Conservation (phyloP, 1,139 yeast genomes). For the Yamadazyma buinensis region DNA sequence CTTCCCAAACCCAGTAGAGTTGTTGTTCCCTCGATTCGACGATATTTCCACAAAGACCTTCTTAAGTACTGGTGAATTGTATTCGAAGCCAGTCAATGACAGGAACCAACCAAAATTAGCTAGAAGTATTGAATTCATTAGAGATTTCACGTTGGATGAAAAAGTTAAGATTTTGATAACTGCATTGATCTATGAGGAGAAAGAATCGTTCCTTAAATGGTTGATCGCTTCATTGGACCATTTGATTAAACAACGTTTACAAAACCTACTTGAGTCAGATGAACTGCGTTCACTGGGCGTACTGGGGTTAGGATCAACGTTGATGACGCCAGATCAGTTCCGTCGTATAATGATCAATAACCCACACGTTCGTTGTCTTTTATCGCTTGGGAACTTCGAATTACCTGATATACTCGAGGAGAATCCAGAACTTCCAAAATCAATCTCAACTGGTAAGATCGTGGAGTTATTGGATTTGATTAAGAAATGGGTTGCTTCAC, state of each 20-base stretch:
- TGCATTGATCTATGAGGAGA: conserved; percentile 45
- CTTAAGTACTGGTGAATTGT: conserved; percentile 51
- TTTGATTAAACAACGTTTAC: conserved; percentile 22
- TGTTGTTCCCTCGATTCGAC: conserved; percentile 63
- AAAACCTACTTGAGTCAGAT: conserved; percentile 6
- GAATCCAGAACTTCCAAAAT: conserved; percentile 25
- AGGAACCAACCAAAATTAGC: conserved; percentile 26
- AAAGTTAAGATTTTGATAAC: conserved; percentile 47
- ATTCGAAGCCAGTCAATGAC: conserved; percentile 18
- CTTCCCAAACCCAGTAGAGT: conserved; percentile 63
- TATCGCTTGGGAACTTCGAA: conserved; percentile 33
- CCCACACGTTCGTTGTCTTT: conserved; percentile 31
- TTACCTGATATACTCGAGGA: conserved; percentile 34
- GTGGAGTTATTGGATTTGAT: conserved; percentile 22
- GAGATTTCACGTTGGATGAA: conserved; percentile 31
- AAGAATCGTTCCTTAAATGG: conserved; percentile 40
- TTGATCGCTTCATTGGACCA: conserved; percentile 35
- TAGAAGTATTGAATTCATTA: conserved; percentile 35
- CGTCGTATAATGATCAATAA: conserved; percentile 33
- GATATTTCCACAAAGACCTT: conserved; percentile 35
- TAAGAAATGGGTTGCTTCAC: conserved; percentile 28
- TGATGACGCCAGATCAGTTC: conserved; percentile 14
- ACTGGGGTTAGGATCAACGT: background rate
- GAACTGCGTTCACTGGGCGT: conserved; percentile 5
- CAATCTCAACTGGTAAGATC: conserved; percentile 18